Evolutionary conservation across 805 yeast genomes (phyloP), one percentile per base, ranked within the genome.

Genomic region (Metschnikowia amazonensis): DNA sequence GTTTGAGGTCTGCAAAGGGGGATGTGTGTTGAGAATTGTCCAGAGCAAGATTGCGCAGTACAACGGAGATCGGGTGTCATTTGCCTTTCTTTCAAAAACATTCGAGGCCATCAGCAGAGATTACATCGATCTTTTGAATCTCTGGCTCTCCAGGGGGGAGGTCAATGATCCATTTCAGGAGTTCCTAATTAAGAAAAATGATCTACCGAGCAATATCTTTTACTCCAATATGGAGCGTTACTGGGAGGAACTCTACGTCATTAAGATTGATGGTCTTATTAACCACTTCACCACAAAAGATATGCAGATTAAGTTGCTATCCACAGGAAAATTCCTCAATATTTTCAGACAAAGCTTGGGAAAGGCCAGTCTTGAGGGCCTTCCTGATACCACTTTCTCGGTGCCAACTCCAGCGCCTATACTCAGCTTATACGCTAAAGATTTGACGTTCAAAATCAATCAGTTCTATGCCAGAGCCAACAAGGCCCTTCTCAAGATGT

Each of bases 301-400:
- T 2, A 60, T 81, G 5, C 85, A 85, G 52, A 73, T 75, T 40
- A 84, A 84, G 62, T 74, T 92, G 0, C 67, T 92, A 20, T 69
- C 81, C 42, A 87, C 97, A 0, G 99, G 99, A 1, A 90, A 89
- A 63, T 83, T 83, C 55, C 67, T 89, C 45, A 86, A 88, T 56
- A 82, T 92, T 2, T 71, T 86, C 36, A 75, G 79, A 45, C 80
- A 75, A 46, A 81, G 86, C 56, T 63, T 67, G 9, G 84, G 83
- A 0, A 65, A 78, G 3, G 67, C 69, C n/a, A 59, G 64, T 42
- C 60, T 69, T 27, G 59, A 59, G 4, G 45, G 39, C 18, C 55
- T 67, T 17, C 55, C 62, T 17, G 71, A 66, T 37, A 30, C 38
- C 5, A 48, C 67, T 1, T 37, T 47, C 13, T 30, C 39, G 7